Evolutionary conservation across 495 filamentous ascomycete genomes (phyloP).

Genomic region (Penicillium pancosmium): DNA sequence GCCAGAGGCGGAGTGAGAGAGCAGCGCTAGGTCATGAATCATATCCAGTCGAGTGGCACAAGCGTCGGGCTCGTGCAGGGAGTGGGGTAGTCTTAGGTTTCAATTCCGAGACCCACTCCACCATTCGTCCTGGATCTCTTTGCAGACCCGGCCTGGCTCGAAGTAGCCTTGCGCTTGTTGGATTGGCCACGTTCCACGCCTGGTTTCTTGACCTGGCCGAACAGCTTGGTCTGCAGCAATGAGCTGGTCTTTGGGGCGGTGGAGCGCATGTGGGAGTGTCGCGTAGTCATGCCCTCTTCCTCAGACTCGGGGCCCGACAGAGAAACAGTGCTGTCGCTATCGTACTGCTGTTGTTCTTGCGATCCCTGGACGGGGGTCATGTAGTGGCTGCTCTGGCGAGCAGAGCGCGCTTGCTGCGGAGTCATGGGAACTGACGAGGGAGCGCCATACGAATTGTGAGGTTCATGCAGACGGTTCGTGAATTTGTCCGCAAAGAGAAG

Average conservation of each 20-base stretch:
- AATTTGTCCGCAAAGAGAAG: conserved; percentile 75
- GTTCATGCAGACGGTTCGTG: conserved; percentile 57
- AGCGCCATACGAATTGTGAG: conserved; percentile 17
- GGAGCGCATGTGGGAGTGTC: conserved; percentile 21
- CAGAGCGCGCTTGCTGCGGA: conserved; percentile 53
- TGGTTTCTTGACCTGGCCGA: conserved; percentile 66
- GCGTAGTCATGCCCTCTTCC: conserved; percentile 34
- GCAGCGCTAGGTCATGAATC: conserved; percentile 33
- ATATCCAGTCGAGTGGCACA: conserved; percentile 12
- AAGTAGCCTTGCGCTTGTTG: conserved; percentile 62
- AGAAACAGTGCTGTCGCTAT: conserved; percentile 74
- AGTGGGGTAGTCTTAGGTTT: conserved; percentile 34
- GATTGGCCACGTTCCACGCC: conserved; percentile 40
- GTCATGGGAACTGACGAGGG: conserved; percentile 80
- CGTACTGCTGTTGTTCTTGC: conserved; percentile 54
- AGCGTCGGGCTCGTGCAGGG: conserved; percentile 1
- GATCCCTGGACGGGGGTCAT: conserved; percentile 60
- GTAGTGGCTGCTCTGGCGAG: conserved; percentile 50
- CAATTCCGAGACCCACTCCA: conserved; percentile 67
- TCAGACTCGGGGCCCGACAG: conserved; percentile 82
- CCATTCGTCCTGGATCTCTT: conserved; percentile 63
- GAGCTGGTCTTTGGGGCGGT: conserved; percentile 43
- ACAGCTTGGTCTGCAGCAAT: conserved; percentile 67
- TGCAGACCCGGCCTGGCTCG: conserved; percentile 45
- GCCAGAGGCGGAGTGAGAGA: conserved; percentile 9